Conservation (phyloP, 768 basidiomycete genomes). For the Boletus rubescentipes region DNA sequence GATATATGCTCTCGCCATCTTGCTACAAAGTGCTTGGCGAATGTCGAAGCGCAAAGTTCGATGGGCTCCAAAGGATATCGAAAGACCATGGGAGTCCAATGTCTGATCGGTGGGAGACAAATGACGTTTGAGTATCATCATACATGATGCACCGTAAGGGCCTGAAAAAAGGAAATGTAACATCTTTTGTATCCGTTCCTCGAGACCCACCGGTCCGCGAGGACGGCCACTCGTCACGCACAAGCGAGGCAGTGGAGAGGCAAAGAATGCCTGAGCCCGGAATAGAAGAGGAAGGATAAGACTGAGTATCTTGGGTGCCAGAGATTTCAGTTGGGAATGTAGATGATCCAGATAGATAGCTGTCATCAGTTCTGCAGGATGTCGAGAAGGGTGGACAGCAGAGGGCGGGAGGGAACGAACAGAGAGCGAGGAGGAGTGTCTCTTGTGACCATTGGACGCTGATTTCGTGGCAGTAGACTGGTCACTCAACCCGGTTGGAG, state of each 20-base stretch:
- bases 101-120: slow-evolving; percentile 41
- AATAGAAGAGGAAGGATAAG: slow-evolving; percentile 72
- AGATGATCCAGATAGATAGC: slow-evolving; percentile 65
- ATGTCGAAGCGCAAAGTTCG: slow-evolving; percentile 64
- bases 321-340: slow-evolving; percentile 55
- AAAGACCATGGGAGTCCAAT: slow-evolving; percentile 27
- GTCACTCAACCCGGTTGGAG: slow-evolving; percentile 33
- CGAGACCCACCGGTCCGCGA: slow-evolving; percentile 36
- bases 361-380: slow-evolving; percentile 63
- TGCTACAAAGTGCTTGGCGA: slow-evolving; percentile 56
- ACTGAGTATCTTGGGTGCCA: slow-evolving; percentile 53
- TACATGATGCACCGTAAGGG: slow-evolving; percentile 63
- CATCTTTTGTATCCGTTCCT: slow-evolving; percentile 57
- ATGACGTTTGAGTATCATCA: slow-evolving; percentile 58
- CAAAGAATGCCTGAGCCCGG: slow-evolving; percentile 62
- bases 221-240: slow-evolving; percentile 46
- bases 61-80: slow-evolving; percentile 56
- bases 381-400: slow-evolving; percentile 35
- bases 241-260: slow-evolving; percentile 66
- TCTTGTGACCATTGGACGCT: slow-evolving; percentile 45
- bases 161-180: slow-evolving; percentile 60
- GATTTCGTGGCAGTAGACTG: slow-evolving; percentile 24
- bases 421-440: slow-evolving; percentile 64
- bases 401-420: slow-evolving; percentile 40
- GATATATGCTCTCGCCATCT: slow-evolving; percentile 69